These are phyloP conservation scores for Metarhizium anisopliae DNA, from an alignment of 2,329 filamentous ascomycete genomes.

Conservation along the genomic window DNA sequence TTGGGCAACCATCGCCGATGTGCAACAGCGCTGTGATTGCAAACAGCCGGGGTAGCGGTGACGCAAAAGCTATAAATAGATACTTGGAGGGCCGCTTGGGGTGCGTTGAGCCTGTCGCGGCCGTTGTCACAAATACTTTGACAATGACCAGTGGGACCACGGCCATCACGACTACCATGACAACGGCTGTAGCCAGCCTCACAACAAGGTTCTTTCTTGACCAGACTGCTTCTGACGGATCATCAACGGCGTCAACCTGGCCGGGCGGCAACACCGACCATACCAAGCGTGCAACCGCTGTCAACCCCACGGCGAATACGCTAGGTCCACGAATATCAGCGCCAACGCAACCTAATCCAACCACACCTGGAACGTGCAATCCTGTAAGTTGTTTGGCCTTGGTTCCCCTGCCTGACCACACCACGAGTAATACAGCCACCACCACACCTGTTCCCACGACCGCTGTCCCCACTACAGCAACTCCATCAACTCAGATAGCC, in stretches of 20 bases:
- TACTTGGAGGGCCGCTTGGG: no score
- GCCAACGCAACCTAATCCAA: neutral
- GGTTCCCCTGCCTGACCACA: neutral
- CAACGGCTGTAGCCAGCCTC: neutral
- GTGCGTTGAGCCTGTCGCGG: no score
- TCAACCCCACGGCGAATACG: neutral
- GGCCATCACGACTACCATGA: neutral
- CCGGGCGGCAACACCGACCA: neutral
- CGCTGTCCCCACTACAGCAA: no score
- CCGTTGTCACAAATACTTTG: no score
- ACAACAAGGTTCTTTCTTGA: neutral
- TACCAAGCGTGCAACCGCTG: neutral
- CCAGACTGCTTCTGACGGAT: neutral
- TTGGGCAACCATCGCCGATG: no score
- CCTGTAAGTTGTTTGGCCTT: neutral
- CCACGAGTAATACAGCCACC: no score
- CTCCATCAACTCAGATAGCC: no score
- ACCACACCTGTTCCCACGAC: no score
- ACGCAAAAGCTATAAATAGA: no score
- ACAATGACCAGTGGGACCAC: neutral
- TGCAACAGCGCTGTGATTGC: no score
- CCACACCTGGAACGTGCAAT: neutral
- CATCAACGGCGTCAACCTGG: neutral
- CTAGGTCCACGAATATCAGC: neutral
- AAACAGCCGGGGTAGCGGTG: no score